Conservation (phyloP, 768 basidiomycete genomes). For the Pleurotus giganteus region DNA sequence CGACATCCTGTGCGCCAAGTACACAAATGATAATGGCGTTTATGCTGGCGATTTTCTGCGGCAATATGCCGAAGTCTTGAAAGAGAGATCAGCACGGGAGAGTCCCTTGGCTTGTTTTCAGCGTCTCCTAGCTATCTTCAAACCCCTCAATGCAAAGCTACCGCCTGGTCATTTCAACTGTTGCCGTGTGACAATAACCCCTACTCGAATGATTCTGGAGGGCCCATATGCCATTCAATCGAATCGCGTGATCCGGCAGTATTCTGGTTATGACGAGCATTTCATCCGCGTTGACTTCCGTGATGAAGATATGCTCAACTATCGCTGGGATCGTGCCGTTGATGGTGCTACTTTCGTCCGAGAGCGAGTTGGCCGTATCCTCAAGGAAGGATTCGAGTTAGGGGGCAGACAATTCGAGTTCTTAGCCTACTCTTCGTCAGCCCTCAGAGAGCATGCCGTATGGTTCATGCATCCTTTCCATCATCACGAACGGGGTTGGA, state of each 20-base stretch:
- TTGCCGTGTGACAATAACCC: conserved; percentile 74
- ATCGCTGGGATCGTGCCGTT: conserved; percentile 67
- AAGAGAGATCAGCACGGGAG: conserved; percentile 33
- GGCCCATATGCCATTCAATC: conserved; percentile 76
- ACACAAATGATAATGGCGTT: conserved; percentile 20
- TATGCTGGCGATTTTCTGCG: conserved; percentile 51
- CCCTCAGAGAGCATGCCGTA: conserved; percentile 75
- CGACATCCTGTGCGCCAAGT: conserved; percentile 32
- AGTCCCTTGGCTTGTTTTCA: conserved; percentile 46
- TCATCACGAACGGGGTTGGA: conserved; percentile 35
- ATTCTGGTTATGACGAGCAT: conserved; percentile 53
- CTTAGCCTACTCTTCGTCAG: conserved; percentile 78
- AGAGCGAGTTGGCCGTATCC: conserved; percentile 53
- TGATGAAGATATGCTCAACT: conserved; percentile 77
- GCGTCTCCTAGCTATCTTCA: conserved; percentile 21
- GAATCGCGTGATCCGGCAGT: conserved; percentile 77
- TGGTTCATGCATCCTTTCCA: conserved; percentile 77
- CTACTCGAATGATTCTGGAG: conserved; percentile 70
- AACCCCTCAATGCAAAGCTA: conserved; percentile 14
- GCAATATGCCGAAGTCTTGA: conserved; percentile 48
- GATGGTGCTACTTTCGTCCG: conserved; percentile 56
- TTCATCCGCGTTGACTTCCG: conserved; percentile 85
- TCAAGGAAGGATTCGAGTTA: conserved; percentile 66
- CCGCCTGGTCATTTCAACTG: conserved; percentile 54
- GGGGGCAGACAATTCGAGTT: conserved; percentile 77